Percentiles rank a stretch among this genome's conserved stretches.
phyloP scores from a whole-genome alignment of 2,329 filamentous ascomycete genomes.

The Aspergillus calidoustus region DNA sequence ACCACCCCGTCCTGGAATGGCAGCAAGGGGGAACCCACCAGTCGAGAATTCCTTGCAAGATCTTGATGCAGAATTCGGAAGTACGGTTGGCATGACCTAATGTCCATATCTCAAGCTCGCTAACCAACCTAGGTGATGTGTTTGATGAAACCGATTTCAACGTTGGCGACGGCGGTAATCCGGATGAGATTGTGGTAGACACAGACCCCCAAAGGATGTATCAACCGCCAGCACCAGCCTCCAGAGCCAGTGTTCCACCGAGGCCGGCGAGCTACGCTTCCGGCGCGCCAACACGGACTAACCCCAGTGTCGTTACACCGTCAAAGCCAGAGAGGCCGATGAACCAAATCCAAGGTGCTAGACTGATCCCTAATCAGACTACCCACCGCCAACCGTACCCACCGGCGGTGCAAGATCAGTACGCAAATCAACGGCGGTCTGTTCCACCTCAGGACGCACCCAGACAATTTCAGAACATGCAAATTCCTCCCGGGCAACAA shows the following conservation, averaged over 20 bases:
- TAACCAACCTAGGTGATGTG: slow-evolving; percentile 55
- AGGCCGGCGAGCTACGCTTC: slow-evolving; percentile 27
- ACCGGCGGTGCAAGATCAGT: slow-evolving; percentile 21
- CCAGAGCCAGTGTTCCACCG: slow-evolving; percentile 26
- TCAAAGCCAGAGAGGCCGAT: slow-evolving; percentile 44
- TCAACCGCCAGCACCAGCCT: slow-evolving; percentile 34
- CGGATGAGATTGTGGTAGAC: slow-evolving; percentile 73
- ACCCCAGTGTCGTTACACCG: slow-evolving; percentile 39
- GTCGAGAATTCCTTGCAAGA: slow-evolving; percentile 39
- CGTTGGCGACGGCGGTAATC: slow-evolving; percentile 70
- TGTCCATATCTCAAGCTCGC: slow-evolving; percentile 4
- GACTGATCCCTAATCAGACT: slow-evolving; percentile 29
- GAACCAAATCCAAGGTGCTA: slow-evolving; percentile 26
- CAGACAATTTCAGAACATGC: slow-evolving; percentile 28
- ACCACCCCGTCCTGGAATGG: slow-evolving; percentile 35
- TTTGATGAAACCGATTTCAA: slow-evolving; percentile 80
- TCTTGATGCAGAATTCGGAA: slow-evolving; percentile 49
- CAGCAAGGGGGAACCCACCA: slow-evolving; percentile 35
- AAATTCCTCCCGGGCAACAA: slow-evolving; percentile 25
- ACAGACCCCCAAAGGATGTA: slow-evolving; percentile 32
- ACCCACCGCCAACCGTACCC: slow-evolving; percentile 28
- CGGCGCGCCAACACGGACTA: slow-evolving; percentile 24
- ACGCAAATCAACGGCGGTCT: slow-evolving; percentile 23
- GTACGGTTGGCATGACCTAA: slow-evolving; percentile 31
- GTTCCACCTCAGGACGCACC: slow-evolving; percentile 24